These are phyloP conservation scores for Tagetes erecta DNA, from an alignment of 129 eudicot species.

Conservation along the genomic window DNA sequence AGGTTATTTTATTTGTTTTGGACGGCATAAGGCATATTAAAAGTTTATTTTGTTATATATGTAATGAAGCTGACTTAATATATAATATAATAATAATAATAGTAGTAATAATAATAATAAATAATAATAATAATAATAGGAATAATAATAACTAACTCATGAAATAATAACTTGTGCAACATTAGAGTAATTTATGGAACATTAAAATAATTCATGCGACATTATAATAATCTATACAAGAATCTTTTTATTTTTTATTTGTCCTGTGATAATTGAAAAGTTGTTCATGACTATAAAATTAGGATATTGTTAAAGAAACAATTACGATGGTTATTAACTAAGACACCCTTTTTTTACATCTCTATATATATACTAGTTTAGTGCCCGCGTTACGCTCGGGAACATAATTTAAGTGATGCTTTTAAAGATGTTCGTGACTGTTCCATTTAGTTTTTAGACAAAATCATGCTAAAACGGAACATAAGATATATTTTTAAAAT, in stretches of 20 bases:
- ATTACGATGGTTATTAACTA: neutral
- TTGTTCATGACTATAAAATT: neutral
- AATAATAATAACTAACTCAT: neutral
- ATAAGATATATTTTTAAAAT: no score
- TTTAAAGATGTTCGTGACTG: no score
- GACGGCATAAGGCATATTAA: neutral
- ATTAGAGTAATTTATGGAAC: neutral
- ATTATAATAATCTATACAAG: neutral
- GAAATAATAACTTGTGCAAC: neutral
- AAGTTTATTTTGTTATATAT: neutral
- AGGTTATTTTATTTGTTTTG: neutral
- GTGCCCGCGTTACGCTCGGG: no score
- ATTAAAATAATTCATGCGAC: no score
- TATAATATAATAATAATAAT: neutral
- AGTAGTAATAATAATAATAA: no score
- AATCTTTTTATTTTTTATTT: neutral
- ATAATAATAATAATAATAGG: no score
- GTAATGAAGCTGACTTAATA: constrained; percentile 8
- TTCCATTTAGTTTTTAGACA: no score
- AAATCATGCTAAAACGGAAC: no score
- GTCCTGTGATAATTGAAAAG: neutral
- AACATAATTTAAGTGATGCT: no score
- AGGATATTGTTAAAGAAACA: neutral
- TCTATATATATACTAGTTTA: no score
- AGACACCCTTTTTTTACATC: no score